Base-by-base conservation (phyloP, 208 protist species). In the Trypanosoma melophagium region DNA sequence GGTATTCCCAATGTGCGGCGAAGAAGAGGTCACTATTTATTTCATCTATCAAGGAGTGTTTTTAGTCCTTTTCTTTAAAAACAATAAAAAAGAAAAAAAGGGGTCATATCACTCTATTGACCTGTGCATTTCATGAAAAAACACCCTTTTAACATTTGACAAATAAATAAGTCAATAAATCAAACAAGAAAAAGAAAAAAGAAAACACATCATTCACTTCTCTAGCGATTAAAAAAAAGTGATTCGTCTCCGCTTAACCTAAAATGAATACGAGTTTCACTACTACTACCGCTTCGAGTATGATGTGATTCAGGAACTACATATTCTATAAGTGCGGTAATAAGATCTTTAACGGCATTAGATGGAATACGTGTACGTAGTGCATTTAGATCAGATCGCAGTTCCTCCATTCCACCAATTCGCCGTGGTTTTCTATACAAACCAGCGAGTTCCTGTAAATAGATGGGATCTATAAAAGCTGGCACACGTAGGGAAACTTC, bases 191-290 rank as follows among this genome's bases (percentile, higher is more conserved):
- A 64, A 67, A 66, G 28, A 54, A 66, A 57, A 31, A 59, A 16
- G 22, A 63, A 16, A 28, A 68, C 13, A 60, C 51, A 42, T n/a
- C 31, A 4, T 41, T 24, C 31, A 38, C 52, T 60, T 44, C 19
- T 19, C 17, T 60, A 61, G 17, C 16, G 21, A 19, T 22, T 21
- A 21, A 31, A 5, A 53, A 51, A 65, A 55, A 47, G 53, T 65
- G 66, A 81, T 60, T 89, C 80, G 42, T 77, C 71, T 28, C 87
- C 87, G 0, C 76, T 87, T n/a, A 93, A 60, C 35, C 87, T 81
- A 66, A 93, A 93, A 61, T 89, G 88, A 53, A 93, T 66, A 50
- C 78, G 75, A 9, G 59, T 40, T 67, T 35, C 66, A 60, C 52
- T 47, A 28, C 60, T 50, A 16, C 24, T 25, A 35, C 45, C 49